Evolutionary conservation across 192 early-diverging fungal genomes (phyloP).

Genomic region (Umbelopsis sp.): DNA sequence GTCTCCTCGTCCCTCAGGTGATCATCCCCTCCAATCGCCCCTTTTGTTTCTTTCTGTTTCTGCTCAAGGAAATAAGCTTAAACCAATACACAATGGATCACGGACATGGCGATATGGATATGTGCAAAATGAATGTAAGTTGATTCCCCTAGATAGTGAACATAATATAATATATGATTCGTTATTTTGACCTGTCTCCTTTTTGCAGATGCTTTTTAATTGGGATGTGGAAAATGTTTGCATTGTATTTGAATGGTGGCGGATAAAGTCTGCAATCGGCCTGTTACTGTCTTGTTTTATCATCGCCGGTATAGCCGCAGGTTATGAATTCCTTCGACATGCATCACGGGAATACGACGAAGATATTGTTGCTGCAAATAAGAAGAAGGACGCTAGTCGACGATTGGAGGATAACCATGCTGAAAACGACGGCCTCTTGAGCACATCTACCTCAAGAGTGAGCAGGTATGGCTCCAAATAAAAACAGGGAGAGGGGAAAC

Average conservation of each 20-base stretch:
- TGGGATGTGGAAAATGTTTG: constrained; percentile 77
- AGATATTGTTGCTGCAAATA: constrained; percentile 30
- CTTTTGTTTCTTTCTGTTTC: neutral
- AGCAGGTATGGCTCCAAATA: neutral
- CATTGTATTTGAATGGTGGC: constrained; percentile 79
- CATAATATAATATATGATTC: neutral
- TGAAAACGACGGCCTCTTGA: constrained; percentile 11
- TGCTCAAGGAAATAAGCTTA: neutral
- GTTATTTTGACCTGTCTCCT: neutral
- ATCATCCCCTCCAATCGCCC: neutral
- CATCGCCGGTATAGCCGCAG: constrained; percentile 49
- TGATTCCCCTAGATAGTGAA: neutral
- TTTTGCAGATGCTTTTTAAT: constrained; percentile 72
- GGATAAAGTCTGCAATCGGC: constrained; percentile 53
- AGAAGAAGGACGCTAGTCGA: constrained; percentile 13
- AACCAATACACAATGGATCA: neutral
- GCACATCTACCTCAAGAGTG: constrained; percentile 24
- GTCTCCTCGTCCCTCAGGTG: constrained; percentile 16
- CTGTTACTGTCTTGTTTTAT: constrained; percentile 63
- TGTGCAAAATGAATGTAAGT: constrained; percentile 57
- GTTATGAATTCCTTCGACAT: constrained; percentile 50
- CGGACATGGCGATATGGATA: constrained; percentile 32
- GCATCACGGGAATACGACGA: constrained; percentile 40
- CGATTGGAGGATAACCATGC: constrained; percentile 41
- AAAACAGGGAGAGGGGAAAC: neutral